Evolutionary conservation across 2,329 filamentous ascomycete species (phyloP), one percentile per base, ranked within the genome.

Genomic region (Curvularia sp.): DNA sequence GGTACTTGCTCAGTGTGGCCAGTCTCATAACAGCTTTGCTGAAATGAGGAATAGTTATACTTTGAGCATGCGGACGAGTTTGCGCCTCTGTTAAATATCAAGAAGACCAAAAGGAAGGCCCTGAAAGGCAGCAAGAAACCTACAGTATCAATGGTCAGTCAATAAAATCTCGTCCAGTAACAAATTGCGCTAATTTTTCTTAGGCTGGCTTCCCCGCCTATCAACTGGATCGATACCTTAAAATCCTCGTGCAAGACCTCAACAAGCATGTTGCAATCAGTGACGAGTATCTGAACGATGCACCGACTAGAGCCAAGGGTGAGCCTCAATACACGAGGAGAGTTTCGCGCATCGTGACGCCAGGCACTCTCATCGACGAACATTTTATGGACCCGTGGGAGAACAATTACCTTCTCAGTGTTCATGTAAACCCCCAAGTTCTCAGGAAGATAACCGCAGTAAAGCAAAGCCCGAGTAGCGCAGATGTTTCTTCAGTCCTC

Each of bases 341-440:
- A 66, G 92, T 99, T 13, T 86, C 91, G 18, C 88, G 95, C 56
- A 89, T 99, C 66, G 87, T 99, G 71, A 98, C 95, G 0, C 93
- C 95, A 1, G 95, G 95, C 19, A 99, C 95, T 1, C 82, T 99
- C 53, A 97, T 99, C 65, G 95, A 99, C 77, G 95, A 99, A 78
- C 93, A 93, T 69, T 99, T 98, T 76, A 93, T 99, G 82, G 92
- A 98, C 74, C 92, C 93, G 1, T 94, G 91, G 73, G 88, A 91
- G 69, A 97, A 95, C 78, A 98, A 97, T 74, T 99, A 94, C 75
- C 83, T 98, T 32, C 85, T 98, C 74, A 89, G 91, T 36, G 85
- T 98, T 47, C 86, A 96, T 71, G 75, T 90, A 27, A 77, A 82
- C 15, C 68, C 72, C n/a, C 55, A 72, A 21, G 60, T 56, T 4